phyloP scores from a whole-genome alignment of 345 rosid genomes.

The Isatis tinctoria region DNA sequence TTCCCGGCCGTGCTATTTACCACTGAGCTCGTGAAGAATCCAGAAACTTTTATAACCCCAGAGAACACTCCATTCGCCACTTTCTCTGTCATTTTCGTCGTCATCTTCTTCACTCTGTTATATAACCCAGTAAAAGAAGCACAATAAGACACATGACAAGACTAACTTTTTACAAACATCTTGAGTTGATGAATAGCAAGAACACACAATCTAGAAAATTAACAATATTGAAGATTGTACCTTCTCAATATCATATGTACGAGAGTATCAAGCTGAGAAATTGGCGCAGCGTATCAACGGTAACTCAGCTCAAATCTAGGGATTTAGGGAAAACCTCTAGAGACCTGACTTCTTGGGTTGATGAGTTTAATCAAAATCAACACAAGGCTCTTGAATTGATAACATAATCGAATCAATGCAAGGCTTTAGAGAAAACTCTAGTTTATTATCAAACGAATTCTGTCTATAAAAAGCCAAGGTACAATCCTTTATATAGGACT shows the following conservation, averaged over 20 bases:
- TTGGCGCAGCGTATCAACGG: not conserved
- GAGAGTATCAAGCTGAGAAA: too few species aligned
- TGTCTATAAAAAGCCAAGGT: not conserved
- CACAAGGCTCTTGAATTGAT: not conserved
- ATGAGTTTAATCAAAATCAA: not conserved
- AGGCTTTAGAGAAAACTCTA: not conserved
- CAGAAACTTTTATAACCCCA: conserved; percentile 81
- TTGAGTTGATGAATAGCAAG: not conserved
- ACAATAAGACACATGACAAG: not conserved
- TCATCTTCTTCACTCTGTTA: conserved; percentile 68
- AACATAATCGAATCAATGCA: not conserved
- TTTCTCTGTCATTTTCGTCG: conserved; percentile 73
- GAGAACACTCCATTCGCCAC: conserved; percentile 79
- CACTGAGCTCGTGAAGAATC: conserved; percentile 60
- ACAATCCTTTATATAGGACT: not conserved
- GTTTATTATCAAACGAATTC: not conserved
- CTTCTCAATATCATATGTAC: too few species aligned
- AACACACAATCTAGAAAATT: not conserved
- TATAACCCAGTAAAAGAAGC: too few species aligned
- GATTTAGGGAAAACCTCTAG: not conserved
- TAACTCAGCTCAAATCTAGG: not conserved
- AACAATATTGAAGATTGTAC: not conserved
- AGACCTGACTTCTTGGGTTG: not conserved
- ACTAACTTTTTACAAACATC: not conserved
- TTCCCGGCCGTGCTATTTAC: conserved; percentile 71